These are phyloP conservation scores for Cryptosporidium baileyi DNA, from an alignment of 169 alveolate species.

Conservation along the genomic window DNA sequence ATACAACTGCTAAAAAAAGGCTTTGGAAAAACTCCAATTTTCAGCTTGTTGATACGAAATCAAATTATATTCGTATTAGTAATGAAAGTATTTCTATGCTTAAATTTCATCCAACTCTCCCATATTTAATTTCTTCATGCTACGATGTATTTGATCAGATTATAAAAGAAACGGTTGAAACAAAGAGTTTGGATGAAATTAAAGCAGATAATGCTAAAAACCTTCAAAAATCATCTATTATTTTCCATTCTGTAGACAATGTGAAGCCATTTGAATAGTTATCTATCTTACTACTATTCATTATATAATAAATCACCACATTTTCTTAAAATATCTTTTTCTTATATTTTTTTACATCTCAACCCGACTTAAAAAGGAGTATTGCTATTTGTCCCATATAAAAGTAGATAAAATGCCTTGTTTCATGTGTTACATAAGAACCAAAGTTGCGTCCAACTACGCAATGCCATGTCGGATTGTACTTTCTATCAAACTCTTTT, in stretches of 20 bases:
- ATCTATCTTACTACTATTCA: background rate
- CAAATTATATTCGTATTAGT: background rate
- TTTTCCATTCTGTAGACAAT: slow-evolving; percentile 29
- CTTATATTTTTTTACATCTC: slow-evolving; percentile 60
- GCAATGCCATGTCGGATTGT: slow-evolving; percentile 98
- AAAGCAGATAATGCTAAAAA: background rate
- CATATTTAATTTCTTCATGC: slow-evolving; percentile 21
- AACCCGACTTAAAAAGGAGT: slow-evolving; percentile 96
- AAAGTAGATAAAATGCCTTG: slow-evolving; percentile 99
- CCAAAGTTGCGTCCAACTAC: slow-evolving; percentile 99
- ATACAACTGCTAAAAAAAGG: slow-evolving; percentile 55
- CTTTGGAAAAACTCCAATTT: slow-evolving; percentile 62
- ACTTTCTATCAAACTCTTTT: slow-evolving; percentile 98
- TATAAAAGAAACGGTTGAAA: background rate
- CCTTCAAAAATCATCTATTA: slow-evolving; percentile 3
- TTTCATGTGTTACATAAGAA: slow-evolving; percentile 99
- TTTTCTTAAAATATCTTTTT: background rate
- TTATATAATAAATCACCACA: background rate
- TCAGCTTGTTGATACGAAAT: slow-evolving; percentile 23
- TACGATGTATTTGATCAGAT: slow-evolving; percentile 31
- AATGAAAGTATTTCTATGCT: slow-evolving; percentile 33
- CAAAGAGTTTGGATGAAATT: background rate
- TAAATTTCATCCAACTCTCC: slow-evolving; percentile 37
- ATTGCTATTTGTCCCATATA: slow-evolving; percentile 98
- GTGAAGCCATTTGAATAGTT: slow-evolving; percentile 23